A percentile compares a stretch with the other conserved stretches of the same genome.
Conservation (phyloP, 1,284 basidiomycete species). For the Ceratobasidium sp. region DNA sequence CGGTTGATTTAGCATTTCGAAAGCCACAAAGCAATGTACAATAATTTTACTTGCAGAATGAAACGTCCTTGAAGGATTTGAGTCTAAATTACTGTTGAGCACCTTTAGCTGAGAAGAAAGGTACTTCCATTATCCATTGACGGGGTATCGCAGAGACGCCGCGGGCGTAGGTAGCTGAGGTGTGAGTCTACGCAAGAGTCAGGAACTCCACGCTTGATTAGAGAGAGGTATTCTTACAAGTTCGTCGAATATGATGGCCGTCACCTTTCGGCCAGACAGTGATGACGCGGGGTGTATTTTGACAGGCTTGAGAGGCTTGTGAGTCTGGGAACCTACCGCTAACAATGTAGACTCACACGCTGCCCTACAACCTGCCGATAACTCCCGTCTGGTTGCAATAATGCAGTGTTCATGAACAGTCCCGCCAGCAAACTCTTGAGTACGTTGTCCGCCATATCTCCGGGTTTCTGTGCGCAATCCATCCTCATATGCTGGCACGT, state of each 20-base stretch:
- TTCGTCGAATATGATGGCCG: slow-evolving; percentile 91
- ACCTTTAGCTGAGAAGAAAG: slow-evolving; percentile 50
- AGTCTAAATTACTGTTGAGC: neutral
- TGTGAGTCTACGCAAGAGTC: slow-evolving; percentile 72
- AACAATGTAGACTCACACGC: slow-evolving; percentile 65
- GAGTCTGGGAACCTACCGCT: neutral
- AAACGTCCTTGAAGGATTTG: neutral
- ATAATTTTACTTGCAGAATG: slow-evolving; percentile 24
- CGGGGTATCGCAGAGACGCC: slow-evolving; percentile 86
- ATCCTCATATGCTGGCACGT: slow-evolving; percentile 74
- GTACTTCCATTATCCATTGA: slow-evolving; percentile 63
- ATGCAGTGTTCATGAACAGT: slow-evolving; percentile 83
- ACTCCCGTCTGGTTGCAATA: slow-evolving; percentile 82
- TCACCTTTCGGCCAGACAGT: slow-evolving; percentile 81
- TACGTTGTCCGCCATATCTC: slow-evolving; percentile 72
- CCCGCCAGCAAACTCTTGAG: slow-evolving; percentile 79
- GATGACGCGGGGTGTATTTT: slow-evolving; percentile 92
- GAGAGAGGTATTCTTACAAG: slow-evolving; percentile 69
- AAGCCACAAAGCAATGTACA: slow-evolving; percentile 17
- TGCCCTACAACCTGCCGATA: slow-evolving; percentile 88
- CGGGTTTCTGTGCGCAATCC: slow-evolving; percentile 70
- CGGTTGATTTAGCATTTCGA: slow-evolving; percentile 57
- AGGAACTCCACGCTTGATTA: neutral
- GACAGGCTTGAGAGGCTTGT: slow-evolving; percentile 66
- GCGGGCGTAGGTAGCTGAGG: slow-evolving; percentile 87